Base-by-base conservation (phyloP, 1,139 yeast genomes). In the Lodderomyces orthopsilosis region DNA sequence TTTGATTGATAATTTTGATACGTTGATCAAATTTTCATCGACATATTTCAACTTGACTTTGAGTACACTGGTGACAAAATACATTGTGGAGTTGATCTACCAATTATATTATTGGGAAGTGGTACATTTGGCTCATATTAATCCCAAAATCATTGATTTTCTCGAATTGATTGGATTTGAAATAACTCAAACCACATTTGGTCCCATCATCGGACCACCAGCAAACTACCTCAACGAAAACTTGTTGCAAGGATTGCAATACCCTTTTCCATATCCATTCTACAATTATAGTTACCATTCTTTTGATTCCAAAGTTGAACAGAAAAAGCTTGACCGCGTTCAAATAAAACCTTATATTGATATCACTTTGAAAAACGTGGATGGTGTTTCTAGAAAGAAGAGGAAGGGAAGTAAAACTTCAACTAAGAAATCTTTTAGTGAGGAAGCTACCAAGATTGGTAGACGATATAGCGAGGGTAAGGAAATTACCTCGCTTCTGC, bases 261-360 rank as follows among this genome's bases (percentile, higher is more conserved):
- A 68, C 46, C 76, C 77, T 12, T 72, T 67, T 46, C 77, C 77
- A 4, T 73, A 68, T 45, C 77, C 78, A 30, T 73, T 72, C 47
- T 73, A 73, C 53, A 72, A 72, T 44, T 73, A 63, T 50, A 70
- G 76, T 2, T 72, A 68, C 51, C 78, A 73, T 50, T 59, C 71
- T 7, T 60, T 68, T 39, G 62, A 67, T 39, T 60, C 66, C 4
- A 55, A 58, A 14, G 53, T 61, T 3, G 59, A 59, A 10, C 53
- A 56, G 10, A 57, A 54, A 19, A 72, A 71, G 46, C 58, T 62
- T 38, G 46, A 54, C 2, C 54, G 51, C 15, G 52, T 73, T 2
- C 46, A 56, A 4, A 64, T 73, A 35, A 55, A 51, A 4, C 71
- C 76, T 1, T 73, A 73, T 50, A 54, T 63, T 19, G 75, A 70